phyloP scores from a whole-genome alignment of 331 rosid species.

The Phaseolus coccineus region DNA sequence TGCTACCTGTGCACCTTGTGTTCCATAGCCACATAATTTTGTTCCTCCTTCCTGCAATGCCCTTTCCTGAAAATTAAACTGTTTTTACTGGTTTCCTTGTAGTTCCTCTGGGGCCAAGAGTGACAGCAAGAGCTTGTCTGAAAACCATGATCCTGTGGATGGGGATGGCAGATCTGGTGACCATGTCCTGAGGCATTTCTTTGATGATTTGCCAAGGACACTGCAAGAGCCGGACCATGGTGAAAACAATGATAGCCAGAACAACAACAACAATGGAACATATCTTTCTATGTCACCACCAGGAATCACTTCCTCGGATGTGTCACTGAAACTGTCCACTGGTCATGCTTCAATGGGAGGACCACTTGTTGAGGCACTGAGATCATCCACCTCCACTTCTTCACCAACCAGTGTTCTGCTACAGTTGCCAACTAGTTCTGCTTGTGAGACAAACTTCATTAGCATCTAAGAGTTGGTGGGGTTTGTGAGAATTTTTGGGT shows the following conservation, averaged over 20 bases:
- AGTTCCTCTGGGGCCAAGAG: slow-evolving; percentile 56
- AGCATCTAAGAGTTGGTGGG: slow-evolving; percentile 43
- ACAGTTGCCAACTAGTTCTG: slow-evolving; percentile 67
- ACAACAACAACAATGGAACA: slow-evolving; percentile 56
- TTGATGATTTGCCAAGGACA: slow-evolving; percentile 90
- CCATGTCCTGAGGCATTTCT: slow-evolving; percentile 81
- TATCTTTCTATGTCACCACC: slow-evolving; percentile 77
- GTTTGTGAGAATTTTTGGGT: not conserved
- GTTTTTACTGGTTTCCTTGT: slow-evolving; percentile 29
- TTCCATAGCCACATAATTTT: not conserved
- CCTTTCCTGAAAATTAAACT: slow-evolving; percentile 19
- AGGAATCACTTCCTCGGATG: slow-evolving; percentile 69
- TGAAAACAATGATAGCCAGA: slow-evolving; percentile 47
- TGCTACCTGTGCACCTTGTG: not conserved
- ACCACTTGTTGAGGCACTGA: slow-evolving; percentile 91
- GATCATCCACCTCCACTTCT: slow-evolving; percentile 70
- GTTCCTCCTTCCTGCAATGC: not conserved
- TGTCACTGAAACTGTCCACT: slow-evolving; percentile 80
- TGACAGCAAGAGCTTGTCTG: slow-evolving; percentile 49
- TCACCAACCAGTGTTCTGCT: slow-evolving; percentile 88
- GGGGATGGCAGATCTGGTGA: slow-evolving; percentile 64
- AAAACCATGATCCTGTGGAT: slow-evolving; percentile 49
- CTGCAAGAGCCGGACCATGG: slow-evolving; percentile 56
- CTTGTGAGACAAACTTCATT: slow-evolving; percentile 61
- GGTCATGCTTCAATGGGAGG: slow-evolving; percentile 90